A percentile compares a stretch with the other conserved stretches of the same genome.
Evolutionary conservation across 768 basidiomycete genomes (phyloP).

Genomic region (Auricularia sp.): DNA sequence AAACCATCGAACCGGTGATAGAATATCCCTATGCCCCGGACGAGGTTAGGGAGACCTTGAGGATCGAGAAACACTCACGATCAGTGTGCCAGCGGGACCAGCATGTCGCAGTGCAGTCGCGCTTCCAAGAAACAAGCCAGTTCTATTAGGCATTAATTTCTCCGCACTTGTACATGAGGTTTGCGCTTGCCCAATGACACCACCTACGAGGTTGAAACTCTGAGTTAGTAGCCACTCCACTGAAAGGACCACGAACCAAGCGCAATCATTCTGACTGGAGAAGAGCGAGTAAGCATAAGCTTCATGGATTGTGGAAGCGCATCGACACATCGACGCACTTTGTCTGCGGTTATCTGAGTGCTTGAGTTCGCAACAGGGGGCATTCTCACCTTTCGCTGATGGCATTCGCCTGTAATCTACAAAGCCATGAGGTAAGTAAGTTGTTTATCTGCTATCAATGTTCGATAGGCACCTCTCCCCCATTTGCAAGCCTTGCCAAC

Average conservation of each 20-base stretch:
- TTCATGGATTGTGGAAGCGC: no score
- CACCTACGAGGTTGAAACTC: slow-evolving; percentile 7
- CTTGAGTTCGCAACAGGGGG: slow-evolving; percentile 1
- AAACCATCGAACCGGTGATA: slow-evolving; percentile 7
- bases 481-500: not conserved
- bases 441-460: no score
- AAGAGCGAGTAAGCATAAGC: no score
- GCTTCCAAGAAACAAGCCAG: slow-evolving; percentile 18
- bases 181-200: slow-evolving; percentile 7
- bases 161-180: not conserved
- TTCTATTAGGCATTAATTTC: not conserved
- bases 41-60: not conserved
- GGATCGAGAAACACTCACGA: slow-evolving; percentile 2
- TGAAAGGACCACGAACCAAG: not conserved
- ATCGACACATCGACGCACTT: not conserved
- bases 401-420: not conserved
- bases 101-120: slow-evolving; percentile 14
- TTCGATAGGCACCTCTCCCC: not conserved
- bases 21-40: slow-evolving; percentile 2
- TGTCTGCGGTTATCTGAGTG: not conserved
- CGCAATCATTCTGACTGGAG: not conserved
- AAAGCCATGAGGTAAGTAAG: no score
- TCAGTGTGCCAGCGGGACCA: slow-evolving; percentile 14
- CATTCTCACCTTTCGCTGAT: not conserved
- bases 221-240: not conserved